Evolutionary conservation across 495 filamentous ascomycete species (phyloP), one percentile per base, ranked within the genome.

Genomic region (Penicillium egyptiacum): DNA sequence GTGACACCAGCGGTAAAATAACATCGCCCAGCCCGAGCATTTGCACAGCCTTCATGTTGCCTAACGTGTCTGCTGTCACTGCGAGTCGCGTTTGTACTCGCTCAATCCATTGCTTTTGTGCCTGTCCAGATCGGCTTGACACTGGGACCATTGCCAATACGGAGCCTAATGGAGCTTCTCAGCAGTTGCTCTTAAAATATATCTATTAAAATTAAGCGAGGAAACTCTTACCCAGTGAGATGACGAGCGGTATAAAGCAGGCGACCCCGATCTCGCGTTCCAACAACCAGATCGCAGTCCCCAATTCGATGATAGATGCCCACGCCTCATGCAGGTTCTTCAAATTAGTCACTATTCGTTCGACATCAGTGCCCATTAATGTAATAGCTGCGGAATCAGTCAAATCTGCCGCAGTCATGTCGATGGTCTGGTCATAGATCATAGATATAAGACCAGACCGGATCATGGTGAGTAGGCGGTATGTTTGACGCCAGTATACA

Each of bases 361-460:
- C 42, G 0, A 44, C 20, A 9, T 44, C 42, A 3, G 42, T 44
- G 0, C 42, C 42, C 42, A 44, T 44, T 14, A 44, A 44, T 20
- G 42, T 44, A 9, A 25, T 44, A 44, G 42, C 42, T 25, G 42
- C 42, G n/a, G 42, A 44, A 44, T 44, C 42, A 44, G 16, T 25
- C 20, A 44, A 25, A 26, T 44, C 42, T 5, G 5, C 42, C n/a
- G 17, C 42, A 44, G 42, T 23, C 20, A 20, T 44, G 5, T 9
- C 42, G 42, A 44, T 44, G 26, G 42, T 44, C 42, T 44, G 42
- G 42, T 44, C 42, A 20, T 44, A 44, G 42, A 44, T 44, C 42
- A 44, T 44, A 44, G 42, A 44, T 7, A 44, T 44, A 9, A 44
- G 42, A 44, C 42, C 42, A 20, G 42, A 44, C 3, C 42, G 42